phyloP scores from a whole-genome alignment of 495 filamentous ascomycete species.

The Hyphodiscus hymeniophilus region DNA sequence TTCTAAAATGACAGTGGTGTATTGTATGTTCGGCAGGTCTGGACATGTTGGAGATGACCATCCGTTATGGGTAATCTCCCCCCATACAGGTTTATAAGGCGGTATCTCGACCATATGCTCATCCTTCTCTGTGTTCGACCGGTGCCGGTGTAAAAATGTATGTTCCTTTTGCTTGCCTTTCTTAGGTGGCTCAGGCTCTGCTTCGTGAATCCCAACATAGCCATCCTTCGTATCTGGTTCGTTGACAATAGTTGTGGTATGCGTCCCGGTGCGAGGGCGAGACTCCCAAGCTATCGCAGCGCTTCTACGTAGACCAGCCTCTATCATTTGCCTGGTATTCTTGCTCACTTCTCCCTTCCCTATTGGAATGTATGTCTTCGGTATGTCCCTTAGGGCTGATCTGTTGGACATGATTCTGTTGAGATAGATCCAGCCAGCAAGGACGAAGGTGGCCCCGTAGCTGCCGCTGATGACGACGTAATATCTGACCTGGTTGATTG shows the following conservation, averaged over 20 bases:
- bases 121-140: constrained; percentile 2
- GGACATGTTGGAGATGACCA: constrained; percentile 74
- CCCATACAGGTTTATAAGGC: constrained; percentile 45
- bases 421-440: constrained; percentile 68
- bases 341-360: constrained; percentile 70
- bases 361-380: constrained; percentile 73
- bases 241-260: constrained; percentile 5
- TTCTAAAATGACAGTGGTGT: constrained; percentile 72
- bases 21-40: constrained; percentile 73
- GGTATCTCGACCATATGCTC: constrained; percentile 10
- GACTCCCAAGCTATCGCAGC: constrained; percentile 75
- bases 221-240: constrained; percentile 5
- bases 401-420: constrained; percentile 88
- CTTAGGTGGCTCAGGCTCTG: not conserved
- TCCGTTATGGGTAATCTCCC: constrained; percentile 71
- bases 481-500: too few relatives aligned
- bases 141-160: not conserved
- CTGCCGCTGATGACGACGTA: too few relatives aligned
- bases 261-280: constrained; percentile 46
- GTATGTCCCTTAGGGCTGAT: constrained; percentile 69
- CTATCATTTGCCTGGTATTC: constrained; percentile 66
- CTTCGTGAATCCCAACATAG: not conserved
- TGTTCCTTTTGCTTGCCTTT: constrained; percentile 1
- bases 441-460: constrained; percentile 82
- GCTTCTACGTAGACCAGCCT: constrained; percentile 60